Base-by-base conservation (phyloP, 129 eudicot genomes). In the Flaveria trinervia region DNA sequence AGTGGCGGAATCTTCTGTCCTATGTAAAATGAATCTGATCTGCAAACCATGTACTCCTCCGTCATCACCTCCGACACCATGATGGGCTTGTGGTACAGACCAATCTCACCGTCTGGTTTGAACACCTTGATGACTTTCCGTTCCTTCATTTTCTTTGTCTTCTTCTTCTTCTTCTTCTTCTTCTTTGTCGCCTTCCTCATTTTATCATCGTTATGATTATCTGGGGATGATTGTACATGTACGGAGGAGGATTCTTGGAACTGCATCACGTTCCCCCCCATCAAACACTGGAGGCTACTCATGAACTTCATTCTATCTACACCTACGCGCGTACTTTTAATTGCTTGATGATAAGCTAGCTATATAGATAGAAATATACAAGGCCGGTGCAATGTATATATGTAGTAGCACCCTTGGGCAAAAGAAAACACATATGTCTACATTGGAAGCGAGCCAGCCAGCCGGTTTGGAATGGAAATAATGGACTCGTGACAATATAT, bases 1-100 rank as follows among this genome's bases (percentile, higher is more conserved):
- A 89, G 85, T 5, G 88, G 82, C 8, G 87, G 81, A 46, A 85
- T 84, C 72, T 82, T 89, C 70, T 82, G 90, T 45, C 93, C 93
- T 30, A 86, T 86, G 82, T 86, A 89, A 39, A 89, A 89, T n/a
- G 88, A 79, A 75, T 89, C 93, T 1, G 93, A 86, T 36, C 80
- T 70, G 65, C 90, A 86, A 4, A 89, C 87, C 83, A 68, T 74
- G 75, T 72, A 83, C 36, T 80, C 83, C 36, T 77, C 86, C 0
- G 61, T 51, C 87, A 83, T 85, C 26, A 88, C 44, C 52, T 86
- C 86, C 1, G 78, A 62, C 2, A 81, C 93, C 49, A 62, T 68
- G 20, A 89, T 66, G 22, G 88, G 85, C 17, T 71, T 80, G 33
- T 84, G 56, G 71, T 81, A 86, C 55, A 86, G 59, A 13, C 30